A percentile compares a stretch with the other conserved stretches of the same genome.
phyloP scores from a whole-genome alignment of 352 stramenopile genomes.

The Globisporangium carolinianum region DNA sequence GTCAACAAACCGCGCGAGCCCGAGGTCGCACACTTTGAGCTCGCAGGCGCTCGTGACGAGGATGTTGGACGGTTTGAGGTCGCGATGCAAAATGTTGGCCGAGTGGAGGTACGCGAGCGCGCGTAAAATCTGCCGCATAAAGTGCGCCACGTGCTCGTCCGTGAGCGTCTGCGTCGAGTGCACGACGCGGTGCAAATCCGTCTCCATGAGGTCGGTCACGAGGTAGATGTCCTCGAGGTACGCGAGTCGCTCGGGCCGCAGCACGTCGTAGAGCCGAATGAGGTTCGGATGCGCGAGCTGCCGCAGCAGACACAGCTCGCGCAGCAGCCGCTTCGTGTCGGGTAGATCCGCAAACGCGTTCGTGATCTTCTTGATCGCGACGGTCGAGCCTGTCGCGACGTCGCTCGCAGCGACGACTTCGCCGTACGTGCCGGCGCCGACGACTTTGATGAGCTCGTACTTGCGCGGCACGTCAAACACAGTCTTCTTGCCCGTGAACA shows the following conservation, averaged over 20 bases:
- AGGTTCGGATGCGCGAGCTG: slow-evolving; percentile 89
- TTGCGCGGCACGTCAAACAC: slow-evolving; percentile 75
- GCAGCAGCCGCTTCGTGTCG: slow-evolving; percentile 90
- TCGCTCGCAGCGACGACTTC: slow-evolving; percentile 82
- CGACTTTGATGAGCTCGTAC: slow-evolving; percentile 78
- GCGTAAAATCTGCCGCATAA: slow-evolving; percentile 95
- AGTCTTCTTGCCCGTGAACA: slow-evolving; percentile 56
- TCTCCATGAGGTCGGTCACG: slow-evolving; percentile 95
- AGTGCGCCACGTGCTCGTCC: slow-evolving; percentile 91
- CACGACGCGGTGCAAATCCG: slow-evolving; percentile 88
- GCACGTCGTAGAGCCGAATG: slow-evolving; percentile 91
- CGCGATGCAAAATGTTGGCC: slow-evolving; percentile 94
- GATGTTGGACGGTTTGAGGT: slow-evolving; percentile 95
- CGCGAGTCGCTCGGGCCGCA: slow-evolving; percentile 87
- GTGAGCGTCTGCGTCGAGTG: slow-evolving; percentile 88
- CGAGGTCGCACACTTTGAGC: slow-evolving; percentile 95
- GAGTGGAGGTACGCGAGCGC: slow-evolving; percentile 97
- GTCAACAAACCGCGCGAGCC: slow-evolving; percentile 79
- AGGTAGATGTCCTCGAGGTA: slow-evolving; percentile 97
- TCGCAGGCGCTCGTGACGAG: slow-evolving; percentile 96
- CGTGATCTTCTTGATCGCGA: slow-evolving; percentile 94
- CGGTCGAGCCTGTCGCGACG: slow-evolving; percentile 70
- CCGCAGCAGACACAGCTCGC: slow-evolving; percentile 89
- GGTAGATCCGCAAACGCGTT: slow-evolving; percentile 73
- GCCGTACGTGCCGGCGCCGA: slow-evolving; percentile 69